Evolutionary conservation across 768 basidiomycete species (phyloP), one percentile per base, ranked within the genome.

Genomic region (Kockovaella imperatae): DNA sequence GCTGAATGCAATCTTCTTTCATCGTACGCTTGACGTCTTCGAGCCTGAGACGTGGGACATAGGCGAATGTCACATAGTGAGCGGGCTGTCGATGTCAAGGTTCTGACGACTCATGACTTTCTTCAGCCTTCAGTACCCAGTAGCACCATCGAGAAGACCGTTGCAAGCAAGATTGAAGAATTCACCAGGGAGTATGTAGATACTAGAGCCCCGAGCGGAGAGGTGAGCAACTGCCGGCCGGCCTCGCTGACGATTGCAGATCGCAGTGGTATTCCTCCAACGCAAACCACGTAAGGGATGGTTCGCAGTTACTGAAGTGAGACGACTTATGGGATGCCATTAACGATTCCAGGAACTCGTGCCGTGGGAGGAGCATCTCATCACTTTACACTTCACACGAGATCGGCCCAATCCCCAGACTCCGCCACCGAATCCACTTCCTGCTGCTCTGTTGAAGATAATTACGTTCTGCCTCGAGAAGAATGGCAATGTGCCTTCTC

Each of bases 361-460:
- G 8, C 64, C 64, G 23, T 67, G 64, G 64, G 64, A 67, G 53
- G 64, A 63, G 48, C 64, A 67, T 42, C 52, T 67, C 30, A 61
- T 67, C 36, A 59, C 57, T 3, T 35, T 61, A 4, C 34, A 42
- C 29, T 47, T 55, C 24, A 18, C 21, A 6, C 43, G 44, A 13
- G 11, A 35, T 31, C n/a, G 13, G 28, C 45, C 23, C 15, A 45
- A 10, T 24, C 48, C 15, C 20, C n/a, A 36, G 3, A 14, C 25
- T 5, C 23, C 32, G 29, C 39, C 40, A 21, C 15, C 30, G 4
- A 38, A 41, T 13, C 30, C 48, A 13, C 42, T 66, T 6, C 35
- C 50, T 1, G 32, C 14, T 2, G 53, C 57, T n/a, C 40, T 67
- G 7, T n/a, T 63, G 18, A 52, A 55, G 46, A 36, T 61, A 1